These are phyloP conservation scores for Melaleuca alternifolia DNA, from an alignment of 345 rosid genomes.

Conservation along the genomic window DNA sequence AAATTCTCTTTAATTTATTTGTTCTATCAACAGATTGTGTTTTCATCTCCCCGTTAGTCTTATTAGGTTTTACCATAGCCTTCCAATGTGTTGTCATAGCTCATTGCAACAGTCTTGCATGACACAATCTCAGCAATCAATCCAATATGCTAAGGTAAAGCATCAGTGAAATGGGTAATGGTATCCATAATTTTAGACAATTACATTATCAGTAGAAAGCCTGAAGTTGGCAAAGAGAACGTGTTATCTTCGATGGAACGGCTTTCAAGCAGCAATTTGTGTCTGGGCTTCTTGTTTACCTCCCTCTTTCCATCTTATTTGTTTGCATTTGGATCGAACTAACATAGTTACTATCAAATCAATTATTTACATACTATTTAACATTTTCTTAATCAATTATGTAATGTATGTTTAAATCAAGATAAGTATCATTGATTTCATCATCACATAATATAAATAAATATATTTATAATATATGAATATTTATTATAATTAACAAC, in stretches of 20 bases:
- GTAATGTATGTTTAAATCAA: not conserved
- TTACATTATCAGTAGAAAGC: not conserved
- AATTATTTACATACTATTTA: not conserved
- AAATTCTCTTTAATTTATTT: not conserved
- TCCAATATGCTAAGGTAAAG: not conserved
- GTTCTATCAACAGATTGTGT: not conserved
- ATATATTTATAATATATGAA: not conserved
- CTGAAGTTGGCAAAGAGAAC: not conserved
- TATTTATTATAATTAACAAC: not conserved
- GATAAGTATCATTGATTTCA: not conserved
- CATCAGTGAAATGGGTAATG: not conserved
- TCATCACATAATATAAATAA: not conserved
- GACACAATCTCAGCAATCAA: not conserved
- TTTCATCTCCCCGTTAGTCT: not conserved
- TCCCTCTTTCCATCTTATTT: not conserved
- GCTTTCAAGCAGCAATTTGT: not conserved
- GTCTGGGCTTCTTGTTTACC: not conserved
- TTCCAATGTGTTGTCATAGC: not conserved
- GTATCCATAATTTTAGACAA: not conserved
- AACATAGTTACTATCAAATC: not conserved
- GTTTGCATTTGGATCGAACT: not conserved
- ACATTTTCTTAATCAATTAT: not conserved
- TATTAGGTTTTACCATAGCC: not conserved
- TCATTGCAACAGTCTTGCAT: not conserved
- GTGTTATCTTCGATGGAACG: not conserved